Base-by-base conservation (phyloP, 2,329 filamentous ascomycete species). In the Aspergillus felis region DNA sequence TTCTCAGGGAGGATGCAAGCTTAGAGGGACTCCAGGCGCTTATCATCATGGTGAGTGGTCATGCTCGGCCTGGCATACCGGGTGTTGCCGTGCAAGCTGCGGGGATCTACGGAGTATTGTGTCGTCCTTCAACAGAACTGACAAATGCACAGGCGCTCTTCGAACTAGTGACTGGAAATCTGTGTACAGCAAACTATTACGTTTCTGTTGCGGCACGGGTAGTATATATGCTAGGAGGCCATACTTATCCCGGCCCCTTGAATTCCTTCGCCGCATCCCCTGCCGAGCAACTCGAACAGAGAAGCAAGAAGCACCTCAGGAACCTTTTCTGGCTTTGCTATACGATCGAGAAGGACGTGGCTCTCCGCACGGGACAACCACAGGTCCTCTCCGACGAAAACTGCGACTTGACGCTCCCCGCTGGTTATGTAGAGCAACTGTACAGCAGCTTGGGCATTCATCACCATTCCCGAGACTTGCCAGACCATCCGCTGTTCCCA, bases 261-360 rank as follows among this genome's bases (percentile, higher is more conserved):
- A 68, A 8, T 29, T 57, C 50, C 24, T 32, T 59, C 72, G 78
- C 29, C 4, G 28, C 46, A 9, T 60, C 56, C 4, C 51, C 41
- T 17, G 55, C 47, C 17, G 55, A 57, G 22, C 58, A 61, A 12
- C 62, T 51, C n/a, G 54, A 61, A 14, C 48, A 57, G 25, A 63
- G 64, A 53, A 63, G 56, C 7, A 65, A 68, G 14, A 52, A 63
- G 4, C 72, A 76, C 32, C 55, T 72, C 4, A 72, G 74, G 5
- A 71, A 72, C 51, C 44, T 84, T 0, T 85, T 85, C 62, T 85
- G 83, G 82, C 62, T 84, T 5, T 79, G 78, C 59, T 85, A 83
- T 56, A 74, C 73, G 1, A 68, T 83, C 9, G 83, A 86, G 61
- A 85, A 83, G 58, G 82, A 85, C n/a, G 73, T 84, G 12, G 72